A percentile compares a stretch with the other conserved stretches of the same genome.
Conservation (phyloP, 2,329 filamentous ascomycete species). For the Fusarium palustre region DNA sequence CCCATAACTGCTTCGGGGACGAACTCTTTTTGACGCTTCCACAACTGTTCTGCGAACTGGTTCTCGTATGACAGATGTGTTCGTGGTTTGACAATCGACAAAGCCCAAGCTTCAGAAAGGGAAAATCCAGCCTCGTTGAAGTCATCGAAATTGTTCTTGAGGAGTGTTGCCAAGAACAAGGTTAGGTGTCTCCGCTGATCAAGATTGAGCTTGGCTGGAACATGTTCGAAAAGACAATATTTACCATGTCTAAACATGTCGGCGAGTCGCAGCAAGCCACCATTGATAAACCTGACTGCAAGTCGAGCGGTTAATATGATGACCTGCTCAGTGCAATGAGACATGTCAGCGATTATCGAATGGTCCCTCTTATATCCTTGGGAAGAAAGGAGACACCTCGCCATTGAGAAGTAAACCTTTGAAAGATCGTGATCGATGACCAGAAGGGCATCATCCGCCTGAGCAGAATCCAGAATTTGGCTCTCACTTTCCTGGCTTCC, state of each 20-base stretch:
- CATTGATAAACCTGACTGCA: conserved; percentile 58
- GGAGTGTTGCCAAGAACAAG: conserved; percentile 64
- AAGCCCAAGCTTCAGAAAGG: conserved; percentile 64
- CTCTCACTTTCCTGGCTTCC: conserved; percentile 55
- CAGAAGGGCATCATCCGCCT: conserved; percentile 60
- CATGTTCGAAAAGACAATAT: conserved; percentile 62
- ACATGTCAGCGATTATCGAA: conserved; percentile 38
- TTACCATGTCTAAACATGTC: conserved; percentile 61
- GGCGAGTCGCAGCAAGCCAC: conserved; percentile 58
- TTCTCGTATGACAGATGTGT: conserved; percentile 61
- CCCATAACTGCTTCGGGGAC: conserved; percentile 56
- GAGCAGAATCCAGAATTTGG: conserved; percentile 54
- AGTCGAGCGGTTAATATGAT: conserved; percentile 61
- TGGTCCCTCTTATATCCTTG: conserved; percentile 20
- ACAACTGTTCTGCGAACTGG: conserved; percentile 61
- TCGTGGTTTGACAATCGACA: conserved; percentile 63
- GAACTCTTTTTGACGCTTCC: conserved; percentile 57
- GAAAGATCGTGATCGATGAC: conserved; percentile 63
- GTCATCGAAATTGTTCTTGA: conserved; percentile 60
- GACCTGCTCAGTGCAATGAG: conserved; percentile 58
- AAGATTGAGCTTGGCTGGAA: conserved; percentile 55
- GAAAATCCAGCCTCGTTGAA: conserved; percentile 60
- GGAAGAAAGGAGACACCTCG: conserved; percentile 53
- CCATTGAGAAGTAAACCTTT: conserved; percentile 61
- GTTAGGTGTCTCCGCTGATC: conserved; percentile 60